Evolutionary conservation across 1,139 yeast genomes (phyloP), one percentile per base, ranked within the genome.

Genomic region (Saccharomyces hybrid): DNA sequence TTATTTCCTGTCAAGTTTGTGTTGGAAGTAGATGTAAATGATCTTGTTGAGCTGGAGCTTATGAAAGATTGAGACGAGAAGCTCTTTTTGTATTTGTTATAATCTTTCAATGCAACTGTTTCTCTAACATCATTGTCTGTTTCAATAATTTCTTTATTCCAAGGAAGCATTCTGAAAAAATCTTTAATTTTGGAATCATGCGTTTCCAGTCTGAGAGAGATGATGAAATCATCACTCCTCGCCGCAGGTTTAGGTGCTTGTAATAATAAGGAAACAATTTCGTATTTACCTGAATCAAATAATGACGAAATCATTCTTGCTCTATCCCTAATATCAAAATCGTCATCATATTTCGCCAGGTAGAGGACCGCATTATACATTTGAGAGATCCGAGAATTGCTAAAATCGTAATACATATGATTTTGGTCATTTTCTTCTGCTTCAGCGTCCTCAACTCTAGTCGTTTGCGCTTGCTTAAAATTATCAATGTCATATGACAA

Each of bases 311-410:
- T 75, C 75, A 86, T 78, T 59, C 99, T 77, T 0, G 96, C 88
- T 55, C 95, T 78, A 66, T 95, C 99, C 58, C 99, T 78, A 0
- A 88, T 81, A 66, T 89, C 97, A 63, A 83, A 83, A 5, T 82
- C 80, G 7, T 78, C 73, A 67, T 95, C 99, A 66, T 84, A 88
- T 59, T 84, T 82, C 12, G 90, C 81, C 53, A 89, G 73, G 16
- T 82, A 82, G 55, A 88, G 72, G 1, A 81, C 78, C 64, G 84
- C 78, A 42, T 80, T 80, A 62, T 87, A 84, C 76, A 84, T 75
- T 54, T 82, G 80, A 42, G 81, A 74, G 7, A 81, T 71, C 26
- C 75, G 71, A 5, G 78, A 77, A 24, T 71, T 64, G 19, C 70
- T 64, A 49, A 70, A 64, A 59, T 75, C 75, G 34, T 67, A 64